A percentile compares a stretch with the other conserved stretches of the same genome.
phyloP scores from a whole-genome alignment of 805 yeast species.

The Sugiyamaella qingdaonensis region DNA sequence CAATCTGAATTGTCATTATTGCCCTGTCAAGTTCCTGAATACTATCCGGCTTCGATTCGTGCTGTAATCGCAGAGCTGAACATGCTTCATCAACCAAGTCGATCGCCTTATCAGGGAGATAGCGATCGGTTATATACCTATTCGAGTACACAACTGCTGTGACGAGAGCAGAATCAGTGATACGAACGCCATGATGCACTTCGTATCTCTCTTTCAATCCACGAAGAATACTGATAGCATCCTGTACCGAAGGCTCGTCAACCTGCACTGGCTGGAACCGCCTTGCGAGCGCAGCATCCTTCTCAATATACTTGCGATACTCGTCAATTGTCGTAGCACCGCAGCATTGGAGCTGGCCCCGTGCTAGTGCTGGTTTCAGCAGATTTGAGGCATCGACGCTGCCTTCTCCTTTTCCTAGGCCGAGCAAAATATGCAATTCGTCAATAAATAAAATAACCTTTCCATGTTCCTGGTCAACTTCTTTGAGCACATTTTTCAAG shows the following conservation, averaged over 20 bases:
- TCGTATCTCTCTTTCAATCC: constrained; percentile 93
- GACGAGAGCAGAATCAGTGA: constrained; percentile 86
- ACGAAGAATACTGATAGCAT: constrained; percentile 84
- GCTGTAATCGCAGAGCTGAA: constrained; percentile 89
- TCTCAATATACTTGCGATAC: constrained; percentile 86
- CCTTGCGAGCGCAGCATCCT: constrained; percentile 93
- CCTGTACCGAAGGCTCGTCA: constrained; percentile 85
- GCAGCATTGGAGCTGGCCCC: constrained; percentile 94
- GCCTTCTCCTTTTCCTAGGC: constrained; percentile 91
- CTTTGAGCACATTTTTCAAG: constrained; percentile 72
- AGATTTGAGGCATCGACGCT: constrained; percentile 93
- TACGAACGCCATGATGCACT: constrained; percentile 96
- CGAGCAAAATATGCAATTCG: constrained; percentile 84
- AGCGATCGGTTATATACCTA: constrained; percentile 87
- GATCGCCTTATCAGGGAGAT: constrained; percentile 92
- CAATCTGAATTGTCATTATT: constrained; percentile 91
- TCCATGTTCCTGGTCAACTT: constrained; percentile 75
- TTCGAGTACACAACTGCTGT: constrained; percentile 89
- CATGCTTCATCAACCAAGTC: constrained; percentile 97
- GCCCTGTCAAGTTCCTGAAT: constrained; percentile 83
- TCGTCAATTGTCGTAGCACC: constrained; percentile 98
- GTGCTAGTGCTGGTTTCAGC: constrained; percentile 92
- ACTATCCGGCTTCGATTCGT: constrained; percentile 95
- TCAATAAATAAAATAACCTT: constrained; percentile 79
- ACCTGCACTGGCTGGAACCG: constrained; percentile 86